Base-by-base conservation (phyloP, 352 stramenopile species). In the Pythium aristosporum region DNA sequence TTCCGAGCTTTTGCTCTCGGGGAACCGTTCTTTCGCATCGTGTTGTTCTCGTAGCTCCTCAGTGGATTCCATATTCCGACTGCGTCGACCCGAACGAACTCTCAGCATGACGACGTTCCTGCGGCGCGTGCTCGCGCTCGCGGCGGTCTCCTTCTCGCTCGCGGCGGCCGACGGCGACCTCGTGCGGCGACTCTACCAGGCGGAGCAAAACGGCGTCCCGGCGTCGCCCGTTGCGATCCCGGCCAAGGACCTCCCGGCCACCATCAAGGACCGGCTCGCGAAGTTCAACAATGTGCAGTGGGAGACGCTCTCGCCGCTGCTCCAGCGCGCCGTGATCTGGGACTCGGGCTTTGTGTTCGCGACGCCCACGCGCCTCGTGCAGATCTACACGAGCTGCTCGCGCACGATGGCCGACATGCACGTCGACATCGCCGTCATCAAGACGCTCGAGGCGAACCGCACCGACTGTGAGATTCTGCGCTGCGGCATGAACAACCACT, bases 271-370 rank as follows among this genome's bases (percentile, higher is more conserved):
- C 49, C 64, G 76, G 8, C 62, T 88, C 53, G 62, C 49, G 10
- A 68, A 56, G 18, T 57, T 57, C 50, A 65, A 68, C 50, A 64
- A 68, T 13, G 70, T 84, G 3, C 36, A 66, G 6, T 88, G 73
- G 80, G 64, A 47, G 48, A 13, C 55, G 5, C 68, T 91, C 48
- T 83, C 82, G 13, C 80, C 80, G 0, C 65, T 89, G 58, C 77
- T 85, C 60, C 82, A 91, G 61, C 82, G 82, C 61, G 82, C 82
- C 47, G 63, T 91, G 58, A 73, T 91, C 50, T 91, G 82, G 82
- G 82, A 91, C 71, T 73, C 76, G 0, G 82, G 80, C 30, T 85
- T 82, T 49, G 80, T 91, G 41, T 80, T 88, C 32, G 67, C 69
- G 48, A 69, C 69, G 15, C 34, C 65, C 13, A 54, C 53, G 1